Conservation (phyloP, 768 basidiomycete species). For the Tylopilus rubrobrunneus region DNA sequence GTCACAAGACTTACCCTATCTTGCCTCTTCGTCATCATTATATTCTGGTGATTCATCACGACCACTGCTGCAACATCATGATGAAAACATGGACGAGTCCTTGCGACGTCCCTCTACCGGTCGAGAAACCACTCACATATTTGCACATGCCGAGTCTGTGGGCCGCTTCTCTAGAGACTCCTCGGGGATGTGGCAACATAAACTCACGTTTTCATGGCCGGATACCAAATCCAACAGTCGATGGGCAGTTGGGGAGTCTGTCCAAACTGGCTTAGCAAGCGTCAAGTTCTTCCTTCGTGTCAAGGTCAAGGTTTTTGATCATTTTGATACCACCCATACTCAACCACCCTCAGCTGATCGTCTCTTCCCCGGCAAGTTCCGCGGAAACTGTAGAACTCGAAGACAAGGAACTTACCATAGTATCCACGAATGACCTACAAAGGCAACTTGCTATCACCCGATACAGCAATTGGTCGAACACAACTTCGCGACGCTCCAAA, state of each 20-base stretch:
- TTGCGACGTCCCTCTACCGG: conserved; percentile 9
- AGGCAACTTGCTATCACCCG: conserved; percentile 60
- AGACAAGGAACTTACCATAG: conserved; percentile 60
- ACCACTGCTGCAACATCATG: conserved; percentile 21
- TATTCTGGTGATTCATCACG: conserved; percentile 25
- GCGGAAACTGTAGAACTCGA: conserved; percentile 66
- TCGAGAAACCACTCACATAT: conserved; percentile 43
- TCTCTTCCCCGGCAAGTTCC: conserved; percentile 42
- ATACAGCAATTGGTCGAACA: conserved; percentile 43
- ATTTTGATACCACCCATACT: conserved; percentile 9
- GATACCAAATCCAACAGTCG: conserved; percentile 61
- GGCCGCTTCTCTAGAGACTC: conserved; percentile 54
- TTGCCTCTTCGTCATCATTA: conserved; percentile 20
- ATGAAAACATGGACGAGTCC: conserved; percentile 13
- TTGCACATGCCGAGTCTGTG: conserved; percentile 57
- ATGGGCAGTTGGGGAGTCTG: conserved; percentile 79
- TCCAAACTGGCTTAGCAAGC: conserved; percentile 58
- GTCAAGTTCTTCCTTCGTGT: conserved; percentile 69
- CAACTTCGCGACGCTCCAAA: conserved; percentile 40
- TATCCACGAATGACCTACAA: conserved; percentile 69
- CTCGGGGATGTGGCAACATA: conserved; percentile 59
- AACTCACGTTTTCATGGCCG: conserved; percentile 70
- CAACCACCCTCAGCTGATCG: conserved; percentile 38
- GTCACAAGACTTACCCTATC: conserved; percentile 18
- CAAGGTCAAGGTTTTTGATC: conserved; percentile 46